Evolutionary conservation across 148 eudicot genomes (phyloP).

Genomic region (Fagopyrum tataricum): DNA sequence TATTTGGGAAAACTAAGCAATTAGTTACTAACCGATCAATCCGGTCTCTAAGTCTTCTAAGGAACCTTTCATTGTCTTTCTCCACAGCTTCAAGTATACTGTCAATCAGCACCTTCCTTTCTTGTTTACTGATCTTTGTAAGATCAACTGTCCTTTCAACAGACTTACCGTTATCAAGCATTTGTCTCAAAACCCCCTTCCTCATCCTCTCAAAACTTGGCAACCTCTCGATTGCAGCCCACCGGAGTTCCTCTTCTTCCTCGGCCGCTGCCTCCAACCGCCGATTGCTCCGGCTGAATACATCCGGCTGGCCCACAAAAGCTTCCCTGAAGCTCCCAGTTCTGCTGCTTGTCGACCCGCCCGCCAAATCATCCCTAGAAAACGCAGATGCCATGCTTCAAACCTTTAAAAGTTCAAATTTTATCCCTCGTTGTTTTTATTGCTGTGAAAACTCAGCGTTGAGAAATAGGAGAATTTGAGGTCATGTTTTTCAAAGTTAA

Average conservation of each 20-base stretch:
- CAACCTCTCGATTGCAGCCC: conserved; percentile 70
- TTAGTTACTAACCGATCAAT: conserved; percentile 17
- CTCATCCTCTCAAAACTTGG: conserved; percentile 49
- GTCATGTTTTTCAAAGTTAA: background rate
- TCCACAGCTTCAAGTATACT: conserved; percentile 13
- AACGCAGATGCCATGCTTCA: background rate
- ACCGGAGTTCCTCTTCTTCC: conserved; percentile 50
- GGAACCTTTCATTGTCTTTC: conserved; percentile 19
- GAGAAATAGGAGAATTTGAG: background rate
- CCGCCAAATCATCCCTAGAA: background rate
- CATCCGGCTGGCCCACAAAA: conserved; percentile 14
- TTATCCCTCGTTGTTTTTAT: too few relatives aligned
- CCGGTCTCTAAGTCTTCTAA: conserved; percentile 14
- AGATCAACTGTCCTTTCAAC: conserved; percentile 34
- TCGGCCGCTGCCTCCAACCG: conserved; percentile 12
- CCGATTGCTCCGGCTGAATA: conserved; percentile 14
- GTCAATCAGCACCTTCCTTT: conserved; percentile 25
- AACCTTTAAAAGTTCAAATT: too few relatives aligned
- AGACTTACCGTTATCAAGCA: conserved; percentile 33
- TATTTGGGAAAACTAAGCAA: background rate
- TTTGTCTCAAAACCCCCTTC: conserved; percentile 38
- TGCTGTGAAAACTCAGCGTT: too few relatives aligned
- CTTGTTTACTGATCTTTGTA: conserved; percentile 22
- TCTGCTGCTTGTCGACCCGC: conserved; percentile 11
- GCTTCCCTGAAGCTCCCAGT: conserved; percentile 24